These are phyloP conservation scores for Canavalia ensiformis DNA, from an alignment of 306 rosid genomes.

Conservation along the genomic window DNA sequence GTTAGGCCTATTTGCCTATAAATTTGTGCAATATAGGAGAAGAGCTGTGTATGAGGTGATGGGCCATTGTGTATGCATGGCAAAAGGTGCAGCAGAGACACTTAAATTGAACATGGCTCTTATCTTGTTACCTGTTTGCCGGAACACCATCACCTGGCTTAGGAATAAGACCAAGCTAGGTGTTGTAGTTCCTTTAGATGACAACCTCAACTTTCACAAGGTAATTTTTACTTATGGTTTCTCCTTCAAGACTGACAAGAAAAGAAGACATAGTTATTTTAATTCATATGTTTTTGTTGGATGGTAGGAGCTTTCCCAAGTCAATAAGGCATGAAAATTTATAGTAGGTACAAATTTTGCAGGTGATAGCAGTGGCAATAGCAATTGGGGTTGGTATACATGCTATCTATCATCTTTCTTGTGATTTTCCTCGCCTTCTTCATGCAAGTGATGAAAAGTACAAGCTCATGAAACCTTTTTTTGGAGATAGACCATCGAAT, in stretches of 20 bases:
- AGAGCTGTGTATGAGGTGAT: constrained; percentile 60
- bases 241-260: constrained; percentile 36
- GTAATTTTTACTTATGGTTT: constrained; percentile 46
- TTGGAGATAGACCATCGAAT: constrained; percentile 58
- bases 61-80: constrained; percentile 81
- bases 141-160: constrained; percentile 72
- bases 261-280: constrained; percentile 1
- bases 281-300: constrained; percentile 8
- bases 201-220: constrained; percentile 68
- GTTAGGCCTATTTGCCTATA: constrained; percentile 62
- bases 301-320: constrained; percentile 27
- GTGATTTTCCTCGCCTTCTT: constrained; percentile 73
- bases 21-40: constrained; percentile 59
- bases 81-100: constrained; percentile 78
- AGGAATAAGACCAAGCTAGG: constrained; percentile 63
- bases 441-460: constrained; percentile 60
- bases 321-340: neutral
- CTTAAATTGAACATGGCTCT: constrained; percentile 76
- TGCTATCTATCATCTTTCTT: constrained; percentile 58
- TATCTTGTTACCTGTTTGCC: constrained; percentile 69
- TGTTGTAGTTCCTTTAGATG: constrained; percentile 63
- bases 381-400: constrained; percentile 61
- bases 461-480: constrained; percentile 58
- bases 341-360: constrained; percentile 40
- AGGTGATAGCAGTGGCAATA: constrained; percentile 65